Evolutionary conservation across 1,284 basidiomycete species (phyloP).

Genomic region (Tranzscheliella williamsii): DNA sequence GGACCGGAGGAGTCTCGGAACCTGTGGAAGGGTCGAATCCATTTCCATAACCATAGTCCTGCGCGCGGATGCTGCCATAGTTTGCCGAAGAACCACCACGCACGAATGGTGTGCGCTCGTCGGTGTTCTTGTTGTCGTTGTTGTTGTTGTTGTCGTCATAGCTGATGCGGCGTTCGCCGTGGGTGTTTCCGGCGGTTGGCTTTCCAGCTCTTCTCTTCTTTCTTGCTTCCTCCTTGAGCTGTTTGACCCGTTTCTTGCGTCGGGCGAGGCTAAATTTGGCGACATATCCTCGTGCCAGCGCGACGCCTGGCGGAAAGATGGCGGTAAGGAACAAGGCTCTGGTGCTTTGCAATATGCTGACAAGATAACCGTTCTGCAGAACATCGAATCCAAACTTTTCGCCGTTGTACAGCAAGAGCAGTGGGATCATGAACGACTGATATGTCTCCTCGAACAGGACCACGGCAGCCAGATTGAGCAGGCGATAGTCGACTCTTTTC

Average conservation of each 20-base stretch:
- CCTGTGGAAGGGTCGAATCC: not conserved
- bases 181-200: not conserved
- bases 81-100: constrained; percentile 1
- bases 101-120: constrained; percentile 14
- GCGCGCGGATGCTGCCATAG: constrained; percentile 17
- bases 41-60: constrained; percentile 12
- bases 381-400: constrained; percentile 48
- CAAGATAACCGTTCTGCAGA: constrained; percentile 51
- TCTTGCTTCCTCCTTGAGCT: constrained; percentile 18
- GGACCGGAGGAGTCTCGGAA: not conserved
- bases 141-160: not conserved
- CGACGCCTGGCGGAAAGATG: constrained; percentile 46
- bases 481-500: constrained; percentile 33
- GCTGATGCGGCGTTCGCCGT: not conserved
- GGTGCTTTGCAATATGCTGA: constrained; percentile 46
- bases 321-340: constrained; percentile 46
- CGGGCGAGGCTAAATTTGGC: constrained; percentile 26
- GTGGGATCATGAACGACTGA: constrained; percentile 52
- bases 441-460: constrained; percentile 51
- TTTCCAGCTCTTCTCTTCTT: constrained; percentile 5
- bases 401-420: constrained; percentile 53
- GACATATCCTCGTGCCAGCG: constrained; percentile 30
- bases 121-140: not conserved
- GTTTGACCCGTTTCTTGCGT: constrained; percentile 12
- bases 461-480: constrained; percentile 44